Percentiles rank a stretch among this genome's conserved stretches.
These are phyloP conservation scores for Rubia peregrina DNA, from an alignment of 305 asterid species.

Conservation along the genomic window DNA sequence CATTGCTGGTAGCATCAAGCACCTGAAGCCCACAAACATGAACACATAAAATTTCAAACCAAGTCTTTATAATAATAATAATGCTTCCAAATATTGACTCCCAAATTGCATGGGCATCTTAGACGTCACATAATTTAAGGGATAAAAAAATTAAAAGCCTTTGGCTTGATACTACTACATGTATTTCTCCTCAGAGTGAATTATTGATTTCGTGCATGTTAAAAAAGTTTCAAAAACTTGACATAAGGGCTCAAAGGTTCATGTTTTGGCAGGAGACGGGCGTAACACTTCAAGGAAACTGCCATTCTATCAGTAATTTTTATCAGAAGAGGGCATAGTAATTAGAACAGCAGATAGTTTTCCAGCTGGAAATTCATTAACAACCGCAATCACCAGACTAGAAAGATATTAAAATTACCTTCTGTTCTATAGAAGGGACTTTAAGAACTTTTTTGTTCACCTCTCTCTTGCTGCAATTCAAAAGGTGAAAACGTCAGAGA, in stretches of 20 bases:
- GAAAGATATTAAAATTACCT: slow-evolving; percentile 35
- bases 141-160: background rate
- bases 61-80: background rate
- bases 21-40: slow-evolving; percentile 39
- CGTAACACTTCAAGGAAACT: background rate
- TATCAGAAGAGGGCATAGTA: background rate
- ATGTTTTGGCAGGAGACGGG: background rate
- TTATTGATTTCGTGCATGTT: background rate
- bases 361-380: background rate
- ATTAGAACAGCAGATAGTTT: background rate
- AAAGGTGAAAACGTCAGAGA: slow-evolving; percentile 10
- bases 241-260: background rate
- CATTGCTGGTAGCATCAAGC: slow-evolving; percentile 97
- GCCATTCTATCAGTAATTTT: background rate
- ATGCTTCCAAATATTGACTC: background rate
- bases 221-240: background rate
- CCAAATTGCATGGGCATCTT: background rate
- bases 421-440: slow-evolving; percentile 88
- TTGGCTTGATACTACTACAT: background rate
- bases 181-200: background rate
- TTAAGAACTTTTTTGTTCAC: slow-evolving; percentile 95
- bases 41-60: background rate
- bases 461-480: slow-evolving; percentile 86
- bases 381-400: background rate
- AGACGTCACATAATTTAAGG: background rate